Percentiles rank a stretch among this genome's conserved stretches.
phyloP scores from a whole-genome alignment of 768 basidiomycete genomes.

The Chalciporus pseudorubinellus region DNA sequence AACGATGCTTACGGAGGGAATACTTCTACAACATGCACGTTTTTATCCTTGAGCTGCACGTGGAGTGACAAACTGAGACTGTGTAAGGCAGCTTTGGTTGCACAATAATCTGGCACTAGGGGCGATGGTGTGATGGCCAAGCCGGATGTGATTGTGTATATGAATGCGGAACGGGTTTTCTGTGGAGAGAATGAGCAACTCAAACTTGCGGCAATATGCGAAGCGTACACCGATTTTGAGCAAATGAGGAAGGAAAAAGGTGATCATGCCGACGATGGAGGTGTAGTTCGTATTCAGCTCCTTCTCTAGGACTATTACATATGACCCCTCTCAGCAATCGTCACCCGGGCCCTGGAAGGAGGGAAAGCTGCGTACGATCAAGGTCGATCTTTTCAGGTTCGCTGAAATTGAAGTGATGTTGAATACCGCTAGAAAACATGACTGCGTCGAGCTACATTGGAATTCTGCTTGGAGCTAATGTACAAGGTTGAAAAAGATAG shows the following conservation, averaged over 20 bases:
- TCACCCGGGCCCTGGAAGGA: neutral
- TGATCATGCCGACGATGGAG: slow-evolving; percentile 36
- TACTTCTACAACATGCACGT: slow-evolving; percentile 52
- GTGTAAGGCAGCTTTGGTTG: slow-evolving; percentile 35
- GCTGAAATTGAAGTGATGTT: slow-evolving; percentile 47
- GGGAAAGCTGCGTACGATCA: slow-evolving; percentile 31
- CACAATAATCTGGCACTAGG: slow-evolving; percentile 48
- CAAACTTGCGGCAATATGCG: neutral
- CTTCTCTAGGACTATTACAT: slow-evolving; percentile 15
- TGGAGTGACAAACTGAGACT: slow-evolving; percentile 49
- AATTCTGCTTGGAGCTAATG: too few relatives aligned
- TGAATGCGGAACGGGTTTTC: slow-evolving; percentile 38
- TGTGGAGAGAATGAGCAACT: neutral
- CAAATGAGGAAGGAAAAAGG: slow-evolving; percentile 53
- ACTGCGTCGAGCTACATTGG: slow-evolving; percentile 48
- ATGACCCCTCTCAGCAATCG: neutral
- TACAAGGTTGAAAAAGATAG: too few relatives aligned
- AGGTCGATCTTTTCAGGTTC: slow-evolving; percentile 36
- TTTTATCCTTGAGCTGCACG: slow-evolving; percentile 45
- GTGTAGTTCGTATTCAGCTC: slow-evolving; percentile 58
- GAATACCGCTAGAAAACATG: slow-evolving; percentile 43
- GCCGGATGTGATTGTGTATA: slow-evolving; percentile 52
- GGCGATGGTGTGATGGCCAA: slow-evolving; percentile 47
- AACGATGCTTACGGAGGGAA: slow-evolving; percentile 48
- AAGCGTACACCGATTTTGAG: slow-evolving; percentile 47